Base-by-base conservation (phyloP, 1,139 yeast species). In the Kodamaea plutei region DNA sequence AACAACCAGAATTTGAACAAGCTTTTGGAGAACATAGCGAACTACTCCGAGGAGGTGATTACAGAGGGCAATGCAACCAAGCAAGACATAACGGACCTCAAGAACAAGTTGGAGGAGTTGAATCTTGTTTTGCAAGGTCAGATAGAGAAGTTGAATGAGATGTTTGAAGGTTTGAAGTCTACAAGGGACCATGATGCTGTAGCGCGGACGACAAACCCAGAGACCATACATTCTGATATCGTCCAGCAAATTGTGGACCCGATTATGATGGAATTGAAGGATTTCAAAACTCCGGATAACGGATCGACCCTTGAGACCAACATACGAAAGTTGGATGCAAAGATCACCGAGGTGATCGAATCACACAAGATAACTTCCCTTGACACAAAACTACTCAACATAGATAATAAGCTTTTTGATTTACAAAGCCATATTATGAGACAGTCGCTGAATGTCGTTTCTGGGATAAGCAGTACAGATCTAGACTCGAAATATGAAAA, bases 21-120 rank as follows among this genome's bases (percentile, higher is more conserved):
- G 37, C 45, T 66, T 23, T 52, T 66, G 12, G 52, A 36, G 15
- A 58, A 57, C 29, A 52, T 64, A 15, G 58, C 64, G 14, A 47
- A 48, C 14, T 59, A 62, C 44, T 54, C 65, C 3, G 49, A 52
- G 17, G 66, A 61, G 27, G 64, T 61, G 4, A 48, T 58, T 10
- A 59, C 64, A 2, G 65, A 61, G 29, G 65, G 66, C 1, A 58
- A 56, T 40, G 66, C 65, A 19, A 61, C 65, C 10, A 60, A 61
- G 35, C 46, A 53, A 18, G 66, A 59, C 34, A 56, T 58, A 22
- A 37, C 46, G 7, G 49, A 45, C 20, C 47, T 61, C 14, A 29
- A 56, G 4, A 38, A 31, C 6, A 41, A 43, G 14, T 41, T 60
- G 10, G 48, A 50, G 7, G 30, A 17, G 26, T 18, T 36, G 18